Percentiles rank a stretch among this genome's conserved stretches.
Evolutionary conservation across 169 alveolate genomes (phyloP).

Genomic region (Cryptosporidium meleagridis): DNA sequence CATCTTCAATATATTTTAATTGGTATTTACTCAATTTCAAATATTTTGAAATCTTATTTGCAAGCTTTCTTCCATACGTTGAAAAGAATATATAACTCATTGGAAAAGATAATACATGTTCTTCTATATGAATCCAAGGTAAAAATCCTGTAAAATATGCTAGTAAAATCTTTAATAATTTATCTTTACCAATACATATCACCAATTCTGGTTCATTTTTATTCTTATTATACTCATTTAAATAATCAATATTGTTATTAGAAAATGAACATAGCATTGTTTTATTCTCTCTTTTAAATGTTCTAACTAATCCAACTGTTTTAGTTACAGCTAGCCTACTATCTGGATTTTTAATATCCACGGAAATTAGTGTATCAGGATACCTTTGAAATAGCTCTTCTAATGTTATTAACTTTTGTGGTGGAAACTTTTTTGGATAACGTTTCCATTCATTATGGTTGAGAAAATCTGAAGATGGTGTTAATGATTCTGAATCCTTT

Average conservation of each 20-base stretch:
- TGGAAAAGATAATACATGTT: conserved; percentile 69
- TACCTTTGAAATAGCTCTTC: conserved; percentile 61
- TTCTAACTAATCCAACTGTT: conserved; percentile 40
- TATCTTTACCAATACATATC: conserved; percentile 29
- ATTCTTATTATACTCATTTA: conserved; percentile 17
- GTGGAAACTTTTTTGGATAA: conserved; percentile 7
- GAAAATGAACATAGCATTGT: conserved; percentile 64
- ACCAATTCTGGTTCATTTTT: conserved; percentile 4
- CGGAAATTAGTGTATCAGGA: conserved; percentile 35
- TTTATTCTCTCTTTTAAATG: conserved; percentile 48
- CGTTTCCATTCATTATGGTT: conserved; percentile 21
- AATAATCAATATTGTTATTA: conserved; percentile 13
- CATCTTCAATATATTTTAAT: conserved; percentile 8
- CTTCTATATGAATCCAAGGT: conserved; percentile 54
- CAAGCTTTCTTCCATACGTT: conserved; percentile 10
- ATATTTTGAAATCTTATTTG: conserved; percentile 27
- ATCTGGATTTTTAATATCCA: conserved; percentile 67
- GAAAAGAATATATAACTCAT: conserved; percentile 57
- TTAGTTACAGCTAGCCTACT: conserved; percentile 14
- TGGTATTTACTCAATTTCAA: background rate
- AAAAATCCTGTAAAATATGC: conserved; percentile 44
- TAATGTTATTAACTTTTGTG: conserved; percentile 29
- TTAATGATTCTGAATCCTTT: conserved; percentile 31
- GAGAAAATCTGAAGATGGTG: conserved; percentile 58
- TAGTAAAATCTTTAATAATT: conserved; percentile 8